Conservation (phyloP, 495 filamentous ascomycete species). For the Diplogelasinospora grovesii region DNA sequence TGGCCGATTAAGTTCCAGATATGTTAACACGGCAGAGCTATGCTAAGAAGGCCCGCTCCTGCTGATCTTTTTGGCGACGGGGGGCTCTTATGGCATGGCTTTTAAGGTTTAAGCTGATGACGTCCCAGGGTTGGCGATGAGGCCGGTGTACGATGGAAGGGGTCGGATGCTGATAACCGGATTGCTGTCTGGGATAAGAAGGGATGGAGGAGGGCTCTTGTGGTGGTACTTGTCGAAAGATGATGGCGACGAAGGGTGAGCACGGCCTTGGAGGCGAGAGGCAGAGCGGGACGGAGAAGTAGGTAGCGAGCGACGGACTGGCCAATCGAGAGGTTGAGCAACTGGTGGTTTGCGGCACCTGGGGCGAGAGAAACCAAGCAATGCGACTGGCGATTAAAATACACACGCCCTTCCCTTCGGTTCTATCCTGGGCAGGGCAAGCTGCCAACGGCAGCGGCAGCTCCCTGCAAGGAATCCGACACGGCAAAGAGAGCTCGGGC, state of each 20-base stretch:
- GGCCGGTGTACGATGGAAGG: too few relatives aligned
- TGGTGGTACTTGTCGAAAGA: conserved; percentile 16
- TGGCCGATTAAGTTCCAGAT: conserved; percentile 25
- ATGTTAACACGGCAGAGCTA: conserved; percentile 14
- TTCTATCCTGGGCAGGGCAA: conserved; percentile 9
- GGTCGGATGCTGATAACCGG: conserved; percentile 3
- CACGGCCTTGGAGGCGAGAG: conserved; percentile 10
- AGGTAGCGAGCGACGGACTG: conserved; percentile 20
- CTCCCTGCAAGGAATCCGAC: conserved; percentile 16
- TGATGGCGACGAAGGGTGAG: conserved; percentile 11
- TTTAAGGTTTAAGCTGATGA: conserved; percentile 5
- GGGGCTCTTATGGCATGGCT: conserved; percentile 16
- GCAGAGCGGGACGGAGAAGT: conserved; percentile 12
- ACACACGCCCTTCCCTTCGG: conserved; percentile 18
- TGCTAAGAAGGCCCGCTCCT: conserved; percentile 6
- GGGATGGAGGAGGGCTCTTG: conserved; percentile 8
- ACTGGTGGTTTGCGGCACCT: conserved; percentile 21
- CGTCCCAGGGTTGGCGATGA: conserved; percentile 5
- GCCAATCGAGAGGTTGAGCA: conserved; percentile 23
- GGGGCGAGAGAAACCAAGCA: conserved; percentile 19
- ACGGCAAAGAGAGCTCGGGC: conserved; percentile 20
- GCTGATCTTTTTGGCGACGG: conserved; percentile 8
- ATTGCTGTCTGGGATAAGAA: conserved; percentile 13
- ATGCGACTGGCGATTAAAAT: conserved; percentile 26
- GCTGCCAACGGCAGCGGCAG: conserved; percentile 15